Evolutionary conservation across 2,329 filamentous ascomycete genomes (phyloP).

Genomic region (Chalaropsis ovoidea): DNA sequence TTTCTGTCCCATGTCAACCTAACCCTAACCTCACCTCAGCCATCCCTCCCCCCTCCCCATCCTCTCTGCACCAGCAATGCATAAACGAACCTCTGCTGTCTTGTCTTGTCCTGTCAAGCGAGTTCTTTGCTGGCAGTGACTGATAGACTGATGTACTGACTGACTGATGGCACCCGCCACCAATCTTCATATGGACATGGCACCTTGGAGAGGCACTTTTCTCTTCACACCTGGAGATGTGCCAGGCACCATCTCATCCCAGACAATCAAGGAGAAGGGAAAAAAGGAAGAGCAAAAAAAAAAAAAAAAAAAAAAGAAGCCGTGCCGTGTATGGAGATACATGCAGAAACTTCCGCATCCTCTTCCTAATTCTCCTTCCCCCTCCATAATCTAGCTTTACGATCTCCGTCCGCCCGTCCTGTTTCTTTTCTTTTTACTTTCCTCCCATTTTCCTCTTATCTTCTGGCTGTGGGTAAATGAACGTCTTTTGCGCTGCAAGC

Average conservation of each 20-base stretch:
- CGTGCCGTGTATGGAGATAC: neutral
- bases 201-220: neutral
- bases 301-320: neutral
- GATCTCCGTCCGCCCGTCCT: neutral
- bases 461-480: neutral
- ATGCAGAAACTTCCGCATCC: neutral
- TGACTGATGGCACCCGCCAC: conserved; percentile 2
- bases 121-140: neutral
- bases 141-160: neutral
- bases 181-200: neutral
- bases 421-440: neutral
- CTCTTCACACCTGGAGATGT: neutral
- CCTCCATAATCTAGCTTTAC: too few relatives aligned
- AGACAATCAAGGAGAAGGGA: neutral
- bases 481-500: neutral
- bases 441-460: neutral
- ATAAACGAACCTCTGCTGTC: neutral
- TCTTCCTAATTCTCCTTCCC: neutral
- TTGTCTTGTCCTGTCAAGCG: neutral
- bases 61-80: neutral
- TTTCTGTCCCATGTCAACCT: neutral
- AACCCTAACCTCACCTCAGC: neutral
- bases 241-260: neutral
- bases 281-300: neutral
- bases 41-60: neutral